Base-by-base conservation (phyloP, 352 stramenopile species). In the Globisporangium sylvaticum region DNA sequence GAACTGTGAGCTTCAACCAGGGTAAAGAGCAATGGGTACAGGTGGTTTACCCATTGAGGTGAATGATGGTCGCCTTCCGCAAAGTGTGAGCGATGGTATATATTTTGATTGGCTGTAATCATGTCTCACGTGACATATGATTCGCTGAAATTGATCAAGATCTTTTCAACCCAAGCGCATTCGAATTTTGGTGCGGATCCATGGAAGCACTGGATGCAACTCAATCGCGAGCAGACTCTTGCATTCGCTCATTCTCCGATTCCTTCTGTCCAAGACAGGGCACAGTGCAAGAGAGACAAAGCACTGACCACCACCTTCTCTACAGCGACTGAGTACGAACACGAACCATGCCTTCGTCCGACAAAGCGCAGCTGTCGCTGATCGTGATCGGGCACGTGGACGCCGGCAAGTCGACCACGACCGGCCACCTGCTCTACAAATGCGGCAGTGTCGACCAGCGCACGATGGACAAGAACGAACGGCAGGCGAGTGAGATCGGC, bases 401-500 rank as follows among this genome's bases (percentile, higher is more conserved):
- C 92, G 88, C 92, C 81, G 97, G 98, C 65, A 99, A 99, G 87
- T 99, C 97, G 58, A 99, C 98, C 32, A 99, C 95, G 50, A 98
- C 95, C 15, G 97, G 97, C 69, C 97, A 99, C 82, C 81, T 99
- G 60, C 99, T 99, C 77, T 99, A 99, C 92, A 99, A 99, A 88
- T 98, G 95, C 85, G 97, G 97, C 73, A 93, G 94, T 72, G 98
- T 99, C 74, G 94, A 99, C 84, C 97, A 99, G 87, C 92, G 94
- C 89, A 98, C 96, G 27, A 99, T 99, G 79, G 97, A 99, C 76
- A 98, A 99, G 82, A 98, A 97, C 77, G 94, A 99, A 86, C 98
- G 98, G 73, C 97, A 99, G 80, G 94, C 97, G 25, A 89, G 80
- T 39, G 96, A 99, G 80, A 72, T 98, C n/a, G 97, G 97, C 65